Percentiles rank a stretch among this genome's conserved stretches.
phyloP scores from a whole-genome alignment of 306 rosid species.

The Comarum palustre region DNA sequence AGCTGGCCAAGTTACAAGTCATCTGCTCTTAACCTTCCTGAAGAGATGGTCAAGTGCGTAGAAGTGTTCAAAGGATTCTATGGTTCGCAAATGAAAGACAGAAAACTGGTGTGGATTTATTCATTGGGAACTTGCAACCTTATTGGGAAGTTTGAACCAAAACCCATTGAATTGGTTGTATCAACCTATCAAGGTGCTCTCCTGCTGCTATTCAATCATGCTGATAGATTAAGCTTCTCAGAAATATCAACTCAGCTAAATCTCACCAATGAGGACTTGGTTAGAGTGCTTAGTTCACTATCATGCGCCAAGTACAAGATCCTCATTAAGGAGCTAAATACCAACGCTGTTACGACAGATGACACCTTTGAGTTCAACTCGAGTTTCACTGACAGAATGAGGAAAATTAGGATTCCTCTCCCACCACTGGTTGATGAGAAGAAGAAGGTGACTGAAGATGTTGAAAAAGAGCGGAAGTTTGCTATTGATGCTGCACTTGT shows the following conservation, averaged over 20 bases:
- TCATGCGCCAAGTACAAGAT: conserved; percentile 53
- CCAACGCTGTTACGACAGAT: conserved; percentile 39
- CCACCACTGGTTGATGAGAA: conserved; percentile 64
- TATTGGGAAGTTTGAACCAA: neutral
- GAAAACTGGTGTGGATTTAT: neutral
- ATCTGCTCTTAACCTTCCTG: neutral
- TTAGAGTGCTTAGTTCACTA: conserved; percentile 64
- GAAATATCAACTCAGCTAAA: conserved; percentile 69
- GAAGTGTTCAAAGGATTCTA: neutral
- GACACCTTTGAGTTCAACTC: conserved; percentile 63
- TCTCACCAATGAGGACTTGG: conserved; percentile 53
- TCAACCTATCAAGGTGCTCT: conserved; percentile 59
- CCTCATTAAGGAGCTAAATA: conserved; percentile 2
- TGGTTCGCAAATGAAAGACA: neutral
- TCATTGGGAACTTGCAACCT: conserved; percentile 5
- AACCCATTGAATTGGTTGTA: conserved; percentile 4
- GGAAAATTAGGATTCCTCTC: conserved; percentile 83
- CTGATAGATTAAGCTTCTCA: conserved; percentile 62
- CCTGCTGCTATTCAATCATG: conserved; percentile 60
- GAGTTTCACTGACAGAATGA: conserved; percentile 71
- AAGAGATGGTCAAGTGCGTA: neutral
- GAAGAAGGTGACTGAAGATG: conserved; percentile 68
- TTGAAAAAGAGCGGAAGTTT: conserved; percentile 69
- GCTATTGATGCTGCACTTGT: conserved; percentile 83
- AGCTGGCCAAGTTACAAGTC: neutral